A percentile compares a stretch with the other conserved stretches of the same genome.
phyloP scores from a whole-genome alignment of 2,329 filamentous ascomycete species.

The Monosporascus sp. region DNA sequence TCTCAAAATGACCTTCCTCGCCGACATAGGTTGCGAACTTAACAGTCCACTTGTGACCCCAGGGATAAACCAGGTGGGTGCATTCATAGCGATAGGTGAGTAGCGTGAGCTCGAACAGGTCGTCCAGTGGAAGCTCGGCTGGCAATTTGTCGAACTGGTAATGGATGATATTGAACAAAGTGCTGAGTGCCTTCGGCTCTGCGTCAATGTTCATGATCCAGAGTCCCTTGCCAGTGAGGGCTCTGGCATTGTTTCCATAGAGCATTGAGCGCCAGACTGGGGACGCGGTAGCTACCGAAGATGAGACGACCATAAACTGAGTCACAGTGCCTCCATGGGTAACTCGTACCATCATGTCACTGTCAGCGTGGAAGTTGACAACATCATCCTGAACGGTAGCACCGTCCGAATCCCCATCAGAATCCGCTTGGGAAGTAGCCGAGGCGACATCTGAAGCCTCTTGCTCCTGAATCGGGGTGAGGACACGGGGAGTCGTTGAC shows the following conservation, averaged over 20 bases:
- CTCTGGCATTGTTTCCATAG: conserved; percentile 2
- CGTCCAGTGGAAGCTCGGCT: conserved; percentile 6
- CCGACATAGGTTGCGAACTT: conserved; percentile 3
- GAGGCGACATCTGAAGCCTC: too few species aligned
- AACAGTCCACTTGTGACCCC: conserved; percentile 16
- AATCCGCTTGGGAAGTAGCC: too few species aligned
- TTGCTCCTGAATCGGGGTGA: too few species aligned
- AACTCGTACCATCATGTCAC: conserved; percentile 5
- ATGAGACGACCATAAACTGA: conserved; percentile 13
- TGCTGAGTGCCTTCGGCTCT: conserved; percentile 11
- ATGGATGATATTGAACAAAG: conserved; percentile 19
- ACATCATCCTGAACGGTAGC: background rate
- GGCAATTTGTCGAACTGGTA: conserved; percentile 17
- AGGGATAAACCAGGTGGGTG: conserved; percentile 19
- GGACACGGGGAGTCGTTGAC: too few species aligned
- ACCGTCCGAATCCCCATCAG: too few species aligned
- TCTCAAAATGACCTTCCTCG: conserved; percentile 1
- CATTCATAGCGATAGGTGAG: conserved; percentile 15
- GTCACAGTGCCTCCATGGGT: background rate
- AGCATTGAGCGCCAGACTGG: conserved; percentile 15
- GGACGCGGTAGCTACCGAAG: conserved; percentile 14
- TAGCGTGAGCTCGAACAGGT: conserved; percentile 17
- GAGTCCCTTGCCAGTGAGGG: background rate
- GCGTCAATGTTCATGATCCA: conserved; percentile 11
- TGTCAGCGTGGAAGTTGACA: conserved; percentile 8